Evolutionary conservation across 2,329 filamentous ascomycete genomes (phyloP).

Genomic region (Pestalotiopsis sp.): DNA sequence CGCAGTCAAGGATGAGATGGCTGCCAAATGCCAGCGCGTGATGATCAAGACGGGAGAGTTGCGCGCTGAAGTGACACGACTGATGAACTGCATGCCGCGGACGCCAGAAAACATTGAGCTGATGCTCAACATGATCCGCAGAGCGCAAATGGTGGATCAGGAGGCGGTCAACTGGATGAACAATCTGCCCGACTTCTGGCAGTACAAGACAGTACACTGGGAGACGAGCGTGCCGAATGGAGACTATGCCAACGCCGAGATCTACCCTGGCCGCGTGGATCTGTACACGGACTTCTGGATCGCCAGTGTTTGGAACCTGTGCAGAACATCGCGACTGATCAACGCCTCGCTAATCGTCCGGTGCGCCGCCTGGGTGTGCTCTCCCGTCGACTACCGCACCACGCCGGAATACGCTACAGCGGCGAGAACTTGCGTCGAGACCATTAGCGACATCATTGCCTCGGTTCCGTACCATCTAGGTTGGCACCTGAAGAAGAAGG

Average conservation of each 20-base stretch:
- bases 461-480: slow-evolving; percentile 64
- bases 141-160: slow-evolving; percentile 53
- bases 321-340: slow-evolving; percentile 54
- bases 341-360: slow-evolving; percentile 58
- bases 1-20: slow-evolving; percentile 49
- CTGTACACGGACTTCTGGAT: slow-evolving; percentile 61
- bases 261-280: slow-evolving; percentile 63
- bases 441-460: slow-evolving; percentile 61
- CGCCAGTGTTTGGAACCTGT: slow-evolving; percentile 59
- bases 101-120: slow-evolving; percentile 52
- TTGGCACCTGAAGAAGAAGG: slow-evolving; percentile 52
- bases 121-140: slow-evolving; percentile 53
- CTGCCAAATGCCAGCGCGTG: slow-evolving; percentile 50
- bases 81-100: slow-evolving; percentile 48
- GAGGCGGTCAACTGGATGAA: slow-evolving; percentile 54
- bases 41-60: slow-evolving; percentile 57
- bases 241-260: slow-evolving; percentile 55
- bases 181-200: slow-evolving; percentile 51
- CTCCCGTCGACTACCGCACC: slow-evolving; percentile 63
- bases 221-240: slow-evolving; percentile 53
- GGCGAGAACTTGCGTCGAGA: slow-evolving; percentile 50
- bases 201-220: slow-evolving; percentile 57
- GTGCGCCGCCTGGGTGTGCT: slow-evolving; percentile 61
- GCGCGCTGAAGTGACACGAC: slow-evolving; percentile 53
- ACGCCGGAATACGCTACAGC: slow-evolving; percentile 63